Percentiles rank a stretch among this genome's conserved stretches.
Conservation (phyloP, 2,329 filamentous ascomycete species). For the Calonectria leucothoes region DNA sequence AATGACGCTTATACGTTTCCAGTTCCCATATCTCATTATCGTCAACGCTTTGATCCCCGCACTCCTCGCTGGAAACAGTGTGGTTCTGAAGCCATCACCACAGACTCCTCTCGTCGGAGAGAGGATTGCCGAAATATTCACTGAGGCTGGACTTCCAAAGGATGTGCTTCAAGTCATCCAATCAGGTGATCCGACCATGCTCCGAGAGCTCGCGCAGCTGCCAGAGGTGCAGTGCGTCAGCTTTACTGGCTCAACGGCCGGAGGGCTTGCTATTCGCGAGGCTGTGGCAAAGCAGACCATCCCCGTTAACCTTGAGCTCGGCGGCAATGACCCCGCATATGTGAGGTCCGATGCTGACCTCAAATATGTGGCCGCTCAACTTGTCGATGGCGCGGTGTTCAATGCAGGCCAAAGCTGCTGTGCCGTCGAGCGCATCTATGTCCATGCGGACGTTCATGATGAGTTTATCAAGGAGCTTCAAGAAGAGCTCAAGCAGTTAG, state of each 20-base stretch:
- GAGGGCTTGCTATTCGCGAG: conserved; percentile 84
- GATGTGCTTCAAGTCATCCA: conserved; percentile 93
- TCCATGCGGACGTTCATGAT: conserved; percentile 85
- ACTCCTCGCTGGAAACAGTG: conserved; percentile 85
- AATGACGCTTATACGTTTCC: not conserved
- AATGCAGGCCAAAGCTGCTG: conserved; percentile 98
- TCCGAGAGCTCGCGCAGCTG: conserved; percentile 81
- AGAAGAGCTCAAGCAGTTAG: conserved; percentile 72
- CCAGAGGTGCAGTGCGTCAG: conserved; percentile 82
- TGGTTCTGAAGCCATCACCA: conserved; percentile 92
- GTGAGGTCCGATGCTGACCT: conserved; percentile 86
- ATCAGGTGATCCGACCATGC: conserved; percentile 78
- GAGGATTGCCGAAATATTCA: conserved; percentile 80
- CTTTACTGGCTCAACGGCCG: conserved; percentile 92
- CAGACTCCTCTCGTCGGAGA: conserved; percentile 93
- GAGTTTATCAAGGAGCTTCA: conserved; percentile 82
- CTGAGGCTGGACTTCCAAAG: conserved; percentile 80
- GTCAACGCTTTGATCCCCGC: conserved; percentile 92
- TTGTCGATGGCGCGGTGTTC: conserved; percentile 94
- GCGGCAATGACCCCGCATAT: conserved; percentile 94
- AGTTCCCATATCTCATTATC: conserved; percentile 94
- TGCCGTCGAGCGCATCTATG: conserved; percentile 89
- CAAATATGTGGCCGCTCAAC: conserved; percentile 89
- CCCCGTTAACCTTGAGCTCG: conserved; percentile 87
- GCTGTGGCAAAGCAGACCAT: conserved; percentile 85